These are phyloP conservation scores for Trichothecium sympodiale DNA, from an alignment of 2,329 filamentous ascomycete species.

Conservation along the genomic window DNA sequence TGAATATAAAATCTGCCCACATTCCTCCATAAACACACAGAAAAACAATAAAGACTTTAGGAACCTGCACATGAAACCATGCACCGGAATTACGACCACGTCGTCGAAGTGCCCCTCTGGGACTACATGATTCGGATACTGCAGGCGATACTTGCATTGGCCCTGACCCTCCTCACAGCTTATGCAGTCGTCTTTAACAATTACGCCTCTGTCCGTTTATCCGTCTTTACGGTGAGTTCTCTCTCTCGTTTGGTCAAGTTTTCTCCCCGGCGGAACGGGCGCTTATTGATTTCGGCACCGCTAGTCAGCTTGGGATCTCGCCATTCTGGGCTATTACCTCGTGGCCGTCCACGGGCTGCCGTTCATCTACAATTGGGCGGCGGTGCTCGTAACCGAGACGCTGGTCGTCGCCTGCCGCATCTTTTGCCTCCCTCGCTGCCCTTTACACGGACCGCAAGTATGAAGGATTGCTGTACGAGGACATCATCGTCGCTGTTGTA, in stretches of 20 bases:
- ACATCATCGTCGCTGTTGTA: conserved; percentile 2
- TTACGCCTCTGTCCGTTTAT: background rate
- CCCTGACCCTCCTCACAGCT: conserved; percentile 1
- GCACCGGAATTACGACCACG: conserved; percentile 3
- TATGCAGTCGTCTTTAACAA: conserved; percentile 1
- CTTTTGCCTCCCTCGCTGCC: conserved; percentile 1
- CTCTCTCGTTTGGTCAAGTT: too few relatives aligned
- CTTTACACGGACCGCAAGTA: conserved; percentile 1
- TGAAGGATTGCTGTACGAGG: background rate
- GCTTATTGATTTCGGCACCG: background rate
- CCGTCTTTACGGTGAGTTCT: conserved; percentile 2
- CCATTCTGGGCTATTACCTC: conserved; percentile 3
- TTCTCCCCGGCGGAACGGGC: too few relatives aligned
- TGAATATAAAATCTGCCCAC: too few relatives aligned
- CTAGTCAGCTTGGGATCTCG: conserved; percentile 2
- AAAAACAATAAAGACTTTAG: background rate
- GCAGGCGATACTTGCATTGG: conserved; percentile 1
- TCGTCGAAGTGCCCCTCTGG: conserved; percentile 2
- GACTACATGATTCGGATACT: conserved; percentile 1
- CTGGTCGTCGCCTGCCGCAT: conserved; percentile 1
- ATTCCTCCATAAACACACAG: too few relatives aligned
- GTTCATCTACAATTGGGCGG: conserved; percentile 4
- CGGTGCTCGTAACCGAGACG: conserved; percentile 2
- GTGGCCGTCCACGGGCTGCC: conserved; percentile 2
- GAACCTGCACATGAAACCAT: background rate